Evolutionary conservation across 129 eudicot genomes (phyloP).

Genomic region (Calendula officinalis): DNA sequence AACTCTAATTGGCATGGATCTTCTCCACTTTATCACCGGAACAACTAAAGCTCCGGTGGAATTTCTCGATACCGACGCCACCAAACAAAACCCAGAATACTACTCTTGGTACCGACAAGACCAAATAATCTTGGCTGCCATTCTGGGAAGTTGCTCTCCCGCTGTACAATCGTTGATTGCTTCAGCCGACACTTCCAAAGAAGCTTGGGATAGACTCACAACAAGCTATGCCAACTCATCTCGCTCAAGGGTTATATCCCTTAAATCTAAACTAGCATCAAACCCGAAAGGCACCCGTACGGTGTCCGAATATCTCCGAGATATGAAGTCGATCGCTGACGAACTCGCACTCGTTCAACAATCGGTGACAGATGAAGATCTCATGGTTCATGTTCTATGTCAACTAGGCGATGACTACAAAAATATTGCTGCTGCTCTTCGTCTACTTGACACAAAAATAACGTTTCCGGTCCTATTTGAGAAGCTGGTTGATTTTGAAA

Average conservation of each 20-base stretch:
- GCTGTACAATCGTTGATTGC: conserved; percentile 16
- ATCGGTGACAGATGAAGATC: conserved; percentile 2
- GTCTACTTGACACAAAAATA: conserved; percentile 2
- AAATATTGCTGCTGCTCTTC: neutral
- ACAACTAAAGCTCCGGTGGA: neutral
- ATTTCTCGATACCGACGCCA: conserved; percentile 2
- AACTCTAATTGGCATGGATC: conserved; percentile 14
- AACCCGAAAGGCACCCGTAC: too few relatives aligned
- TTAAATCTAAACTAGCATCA: too few relatives aligned
- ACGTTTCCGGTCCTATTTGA: neutral
- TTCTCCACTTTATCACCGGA: neutral
- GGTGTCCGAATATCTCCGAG: too few relatives aligned
- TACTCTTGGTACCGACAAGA: conserved; percentile 10
- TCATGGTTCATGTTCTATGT: conserved; percentile 2
- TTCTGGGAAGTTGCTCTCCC: conserved; percentile 20
- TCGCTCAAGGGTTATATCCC: conserved; percentile 7
- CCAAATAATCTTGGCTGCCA: neutral
- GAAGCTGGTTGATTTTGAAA: conserved; percentile 14
- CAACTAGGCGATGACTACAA: conserved; percentile 16
- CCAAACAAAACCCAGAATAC: conserved; percentile 14
- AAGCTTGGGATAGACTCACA: conserved; percentile 18
- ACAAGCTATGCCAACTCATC: conserved; percentile 16
- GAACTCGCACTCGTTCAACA: too few relatives aligned
- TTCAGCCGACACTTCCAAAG: neutral
- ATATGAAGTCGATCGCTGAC: too few relatives aligned